These are phyloP conservation scores for thale cress (Arabidopsis thaliana) DNA, from an alignment of 345 rosid genomes.

Conservation along the genomic window TAIR10.1 NC_003071.7:813501-814000, in stretches of 20 bases:
- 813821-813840: constrained; percentile 13
- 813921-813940: neutral
- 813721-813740: constrained; percentile 40
- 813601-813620: constrained; percentile 37
- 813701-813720: constrained; percentile 28
- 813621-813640: constrained; percentile 68
- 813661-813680: constrained; percentile 33
- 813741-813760: constrained; percentile 55
- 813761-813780: constrained; percentile 64
- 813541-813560: constrained; percentile 26
- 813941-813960: neutral
- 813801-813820: constrained; percentile 47
- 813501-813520: constrained; percentile 15
- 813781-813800: constrained; percentile 43
- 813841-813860: neutral
- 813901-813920: neutral
- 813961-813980: constrained; percentile 4
- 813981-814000: neutral
- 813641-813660: constrained; percentile 93
- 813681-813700: neutral
- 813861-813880: neutral
- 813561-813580: constrained; percentile 33
- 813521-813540: neutral
- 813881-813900: neutral
- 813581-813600: constrained; percentile 31